Percentiles rank a stretch among this genome's conserved stretches.
Conservation (phyloP, 805 yeast genomes). For the Starmerella etchellsii region DNA sequence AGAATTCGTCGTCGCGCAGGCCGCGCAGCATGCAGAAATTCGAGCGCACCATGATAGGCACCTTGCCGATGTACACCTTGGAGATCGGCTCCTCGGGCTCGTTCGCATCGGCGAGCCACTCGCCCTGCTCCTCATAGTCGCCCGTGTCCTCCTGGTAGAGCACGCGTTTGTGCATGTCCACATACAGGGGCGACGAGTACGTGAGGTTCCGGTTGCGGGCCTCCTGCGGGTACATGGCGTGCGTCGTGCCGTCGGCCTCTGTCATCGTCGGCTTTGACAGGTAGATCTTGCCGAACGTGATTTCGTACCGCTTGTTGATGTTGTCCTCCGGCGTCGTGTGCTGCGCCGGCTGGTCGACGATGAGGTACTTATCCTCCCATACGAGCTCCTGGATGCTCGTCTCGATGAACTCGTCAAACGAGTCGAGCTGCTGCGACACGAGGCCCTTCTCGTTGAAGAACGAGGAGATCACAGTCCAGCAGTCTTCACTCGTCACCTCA, state of each 20-base stretch:
- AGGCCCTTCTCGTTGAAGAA: conserved; percentile 93
- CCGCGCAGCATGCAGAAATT: conserved; percentile 89
- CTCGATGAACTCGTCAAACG: conserved; percentile 95
- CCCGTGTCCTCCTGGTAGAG: conserved; percentile 29
- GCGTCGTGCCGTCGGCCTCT: conserved; percentile 99
- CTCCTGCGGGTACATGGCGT: conserved; percentile 95
- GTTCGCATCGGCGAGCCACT: conserved; percentile 47
- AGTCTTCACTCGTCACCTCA: conserved; percentile 90
- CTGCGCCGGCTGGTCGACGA: conserved; percentile 96
- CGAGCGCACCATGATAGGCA: conserved; percentile 95
- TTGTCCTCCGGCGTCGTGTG: conserved; percentile 85
- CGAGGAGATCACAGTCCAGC: conserved; percentile 96
- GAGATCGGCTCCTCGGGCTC: conserved; percentile 59
- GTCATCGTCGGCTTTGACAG: conserved; percentile 96
- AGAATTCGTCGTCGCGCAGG: conserved; percentile 81
- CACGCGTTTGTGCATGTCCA: conserved; percentile 86
- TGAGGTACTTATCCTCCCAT: conserved; percentile 85
- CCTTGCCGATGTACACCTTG: conserved; percentile 86
- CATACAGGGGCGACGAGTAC: conserved; percentile 89
- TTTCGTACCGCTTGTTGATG: conserved; percentile 83
- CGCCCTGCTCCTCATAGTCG: conserved; percentile 32
- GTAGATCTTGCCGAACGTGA: conserved; percentile 94
- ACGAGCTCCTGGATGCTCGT: conserved; percentile 94
- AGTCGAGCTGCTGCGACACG: conserved; percentile 95
- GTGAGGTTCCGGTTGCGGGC: conserved; percentile 93